These are phyloP conservation scores for Castanospermum australe DNA, from an alignment of 306 rosid genomes.

Conservation along the genomic window DNA sequence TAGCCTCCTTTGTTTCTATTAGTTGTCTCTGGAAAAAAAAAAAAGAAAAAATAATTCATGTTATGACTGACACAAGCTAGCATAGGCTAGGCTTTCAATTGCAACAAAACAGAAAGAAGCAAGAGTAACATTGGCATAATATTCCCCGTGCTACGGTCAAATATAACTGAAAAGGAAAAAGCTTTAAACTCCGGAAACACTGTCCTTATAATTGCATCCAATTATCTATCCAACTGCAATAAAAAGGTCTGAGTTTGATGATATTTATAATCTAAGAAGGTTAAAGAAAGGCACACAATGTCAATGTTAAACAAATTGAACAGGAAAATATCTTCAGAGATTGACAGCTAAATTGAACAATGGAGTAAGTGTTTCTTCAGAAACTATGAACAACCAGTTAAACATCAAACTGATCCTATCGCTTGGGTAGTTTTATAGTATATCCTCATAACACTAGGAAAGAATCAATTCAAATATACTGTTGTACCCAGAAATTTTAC, in stretches of 20 bases:
- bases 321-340: neutral
- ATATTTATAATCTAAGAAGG: neutral
- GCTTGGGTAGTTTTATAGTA: too few species aligned
- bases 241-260: neutral
- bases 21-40: constrained; percentile 64
- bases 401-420: too few species aligned
- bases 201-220: neutral
- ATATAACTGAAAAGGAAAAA: constrained; percentile 16
- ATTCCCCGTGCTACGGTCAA: neutral
- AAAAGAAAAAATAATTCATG: constrained; percentile 3
- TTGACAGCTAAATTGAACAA: neutral
- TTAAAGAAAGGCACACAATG: neutral
- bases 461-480: too few species aligned
- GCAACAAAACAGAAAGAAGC: constrained; percentile 11
- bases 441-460: too few species aligned
- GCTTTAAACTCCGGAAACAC: constrained; percentile 6
- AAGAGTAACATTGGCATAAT: neutral
- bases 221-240: neutral
- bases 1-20: constrained; percentile 84
- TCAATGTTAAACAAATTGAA: neutral
- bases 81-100: constrained; percentile 13
- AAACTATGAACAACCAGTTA: neutral
- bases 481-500: too few species aligned
- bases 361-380: neutral
- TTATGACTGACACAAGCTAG: neutral